Conservation (phyloP, 352 stramenopile genomes). For the Blastocystis sp. region DNA sequence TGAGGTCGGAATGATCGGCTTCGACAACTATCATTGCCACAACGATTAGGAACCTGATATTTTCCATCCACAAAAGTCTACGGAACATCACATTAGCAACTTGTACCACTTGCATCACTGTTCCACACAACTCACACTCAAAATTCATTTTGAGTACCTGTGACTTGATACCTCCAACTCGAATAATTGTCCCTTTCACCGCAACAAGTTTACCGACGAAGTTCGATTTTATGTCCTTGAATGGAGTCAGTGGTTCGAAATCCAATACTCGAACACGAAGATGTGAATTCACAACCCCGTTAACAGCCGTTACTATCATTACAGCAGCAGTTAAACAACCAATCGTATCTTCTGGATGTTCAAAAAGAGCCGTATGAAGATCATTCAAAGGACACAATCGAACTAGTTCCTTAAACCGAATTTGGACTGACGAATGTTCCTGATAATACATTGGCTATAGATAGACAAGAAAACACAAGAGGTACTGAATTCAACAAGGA, state of each 20-base stretch:
- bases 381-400: conserved; percentile 39
- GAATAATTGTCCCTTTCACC: conserved; percentile 75
- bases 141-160: conserved; percentile 82
- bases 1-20: conserved; percentile 78
- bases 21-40: conserved; percentile 76
- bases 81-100: conserved; percentile 40
- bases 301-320: conserved; percentile 61
- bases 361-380: conserved; percentile 54
- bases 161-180: conserved; percentile 80
- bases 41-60: conserved; percentile 76
- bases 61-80: conserved; percentile 79
- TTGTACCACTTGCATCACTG: conserved; percentile 73
- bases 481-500: conserved; percentile 28
- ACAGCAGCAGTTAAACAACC: conserved; percentile 55
- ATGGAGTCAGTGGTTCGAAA: conserved; percentile 75
- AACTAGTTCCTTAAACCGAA: conserved; percentile 20
- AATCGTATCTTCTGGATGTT: conserved; percentile 67
- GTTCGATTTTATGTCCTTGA: conserved; percentile 78
- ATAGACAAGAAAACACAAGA: conserved; percentile 1
- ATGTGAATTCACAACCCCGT: conserved; percentile 64
- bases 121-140: conserved; percentile 79
- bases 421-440: conserved; percentile 41
- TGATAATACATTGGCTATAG: conserved; percentile 32
- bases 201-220: conserved; percentile 80
- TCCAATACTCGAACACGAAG: conserved; percentile 73